Conservation (phyloP, 371 early-diverging fungal species). For the Basidiobolus meristosporus region DNA sequence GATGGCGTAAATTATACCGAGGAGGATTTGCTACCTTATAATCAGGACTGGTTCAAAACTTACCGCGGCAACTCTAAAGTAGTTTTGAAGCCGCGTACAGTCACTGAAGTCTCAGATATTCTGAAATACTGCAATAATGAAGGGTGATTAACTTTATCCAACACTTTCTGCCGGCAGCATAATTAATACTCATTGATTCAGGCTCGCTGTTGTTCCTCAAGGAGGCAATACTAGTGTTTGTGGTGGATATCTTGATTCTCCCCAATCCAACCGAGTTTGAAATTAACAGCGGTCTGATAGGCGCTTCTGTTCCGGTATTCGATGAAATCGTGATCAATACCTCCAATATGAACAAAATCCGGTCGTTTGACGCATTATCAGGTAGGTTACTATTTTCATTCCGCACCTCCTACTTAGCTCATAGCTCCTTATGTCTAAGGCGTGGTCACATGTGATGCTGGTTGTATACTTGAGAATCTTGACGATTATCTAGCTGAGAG, state of each 20-base stretch:
- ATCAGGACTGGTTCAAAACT: conserved; percentile 85
- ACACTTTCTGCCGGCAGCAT: too few species aligned
- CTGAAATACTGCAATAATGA: conserved; percentile 74
- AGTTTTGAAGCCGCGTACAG: conserved; percentile 71
- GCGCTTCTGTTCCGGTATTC: conserved; percentile 83
- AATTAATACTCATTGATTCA: conserved; percentile 2
- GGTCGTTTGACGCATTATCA: conserved; percentile 59
- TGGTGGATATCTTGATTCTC: too few species aligned
- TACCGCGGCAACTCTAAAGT: conserved; percentile 65
- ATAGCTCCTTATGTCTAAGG: too few species aligned
- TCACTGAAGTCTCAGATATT: conserved; percentile 67
- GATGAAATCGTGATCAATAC: conserved; percentile 80
- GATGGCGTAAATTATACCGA: conserved; percentile 14
- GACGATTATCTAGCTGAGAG: conserved; percentile 53
- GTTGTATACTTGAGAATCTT: conserved; percentile 68
- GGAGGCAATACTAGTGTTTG: conserved; percentile 92
- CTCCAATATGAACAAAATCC: conserved; percentile 50
- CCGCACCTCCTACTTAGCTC: too few species aligned
- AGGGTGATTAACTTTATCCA: conserved; percentile 11
- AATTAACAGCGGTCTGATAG: too few species aligned
- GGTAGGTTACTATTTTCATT: too few species aligned
- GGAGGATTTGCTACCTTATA: conserved; percentile 42
- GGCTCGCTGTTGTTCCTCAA: conserved; percentile 86
- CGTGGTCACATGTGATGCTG: conserved; percentile 67
- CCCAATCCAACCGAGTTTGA: too few species aligned